Evolutionary conservation across 306 rosid genomes (phyloP).

Genomic region (Lithocarpus polystachyus): DNA sequence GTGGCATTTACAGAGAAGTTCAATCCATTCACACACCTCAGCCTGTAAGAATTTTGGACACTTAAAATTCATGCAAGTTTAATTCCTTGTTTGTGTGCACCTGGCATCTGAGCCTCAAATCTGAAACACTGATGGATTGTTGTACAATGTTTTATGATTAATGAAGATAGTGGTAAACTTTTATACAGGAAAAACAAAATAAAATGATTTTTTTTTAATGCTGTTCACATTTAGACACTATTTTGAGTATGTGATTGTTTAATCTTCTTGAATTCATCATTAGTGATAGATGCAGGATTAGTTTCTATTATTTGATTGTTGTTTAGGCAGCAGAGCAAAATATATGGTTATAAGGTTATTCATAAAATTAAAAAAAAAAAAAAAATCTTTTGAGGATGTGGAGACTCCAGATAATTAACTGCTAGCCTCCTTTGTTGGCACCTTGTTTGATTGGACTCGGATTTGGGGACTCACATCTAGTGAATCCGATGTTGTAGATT

Average conservation of each 20-base stretch:
- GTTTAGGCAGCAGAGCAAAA: not conserved
- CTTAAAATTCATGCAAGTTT: not conserved
- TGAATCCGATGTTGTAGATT: too few species aligned
- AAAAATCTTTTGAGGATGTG: too few species aligned
- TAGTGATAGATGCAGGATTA: not conserved
- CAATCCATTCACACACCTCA: slow-evolving; percentile 46
- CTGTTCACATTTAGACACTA: too few species aligned
- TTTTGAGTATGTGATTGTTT: not conserved
- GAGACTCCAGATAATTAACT: too few species aligned
- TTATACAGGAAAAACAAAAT: not conserved
- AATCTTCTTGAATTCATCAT: not conserved
- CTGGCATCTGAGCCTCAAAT: not conserved
- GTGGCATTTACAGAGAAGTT: slow-evolving; percentile 46
- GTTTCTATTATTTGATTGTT: not conserved
- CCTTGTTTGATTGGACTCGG: too few species aligned
- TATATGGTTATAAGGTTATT: too few species aligned
- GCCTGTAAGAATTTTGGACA: slow-evolving; percentile 28
- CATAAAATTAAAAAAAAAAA: too few species aligned
- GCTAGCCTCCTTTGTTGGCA: too few species aligned
- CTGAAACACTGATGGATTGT: not conserved
- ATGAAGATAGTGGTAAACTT: not conserved
- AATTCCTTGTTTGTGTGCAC: not conserved
- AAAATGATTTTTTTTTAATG: too few species aligned
- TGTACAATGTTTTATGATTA: not conserved
- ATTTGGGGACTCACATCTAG: too few species aligned